Conservation (phyloP, 2,329 filamentous ascomycete species). For the Akanthomyces muscarius region DNA sequence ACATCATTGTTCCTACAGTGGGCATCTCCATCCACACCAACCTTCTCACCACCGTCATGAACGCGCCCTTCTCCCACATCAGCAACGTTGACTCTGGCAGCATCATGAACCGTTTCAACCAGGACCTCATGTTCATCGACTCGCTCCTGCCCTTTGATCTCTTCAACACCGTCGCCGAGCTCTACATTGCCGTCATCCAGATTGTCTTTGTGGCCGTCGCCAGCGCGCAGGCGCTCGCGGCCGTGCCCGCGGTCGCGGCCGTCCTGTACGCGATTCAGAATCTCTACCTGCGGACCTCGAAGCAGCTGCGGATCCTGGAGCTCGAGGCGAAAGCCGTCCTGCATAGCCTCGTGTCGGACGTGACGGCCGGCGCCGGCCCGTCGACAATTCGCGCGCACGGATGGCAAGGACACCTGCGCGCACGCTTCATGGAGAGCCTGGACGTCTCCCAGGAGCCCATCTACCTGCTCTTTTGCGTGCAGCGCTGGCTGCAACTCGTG, state of each 20-base stretch:
- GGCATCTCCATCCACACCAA: background rate
- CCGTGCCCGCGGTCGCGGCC: background rate
- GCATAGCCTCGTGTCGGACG: background rate
- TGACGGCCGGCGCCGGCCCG: background rate
- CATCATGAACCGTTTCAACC: conserved; percentile 9
- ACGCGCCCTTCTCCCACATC: conserved; percentile 9
- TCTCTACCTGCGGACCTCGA: conserved; percentile 1
- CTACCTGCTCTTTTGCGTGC: background rate
- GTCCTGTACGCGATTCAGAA: conserved; percentile 1
- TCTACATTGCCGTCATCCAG: conserved; percentile 1
- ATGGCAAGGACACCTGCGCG: background rate
- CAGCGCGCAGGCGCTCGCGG: background rate
- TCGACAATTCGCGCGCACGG: conserved; percentile 3
- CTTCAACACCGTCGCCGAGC: conserved; percentile 6
- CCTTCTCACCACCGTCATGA: background rate
- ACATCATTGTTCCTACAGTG: background rate
- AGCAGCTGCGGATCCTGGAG: conserved; percentile 3
- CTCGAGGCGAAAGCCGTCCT: conserved; percentile 8
- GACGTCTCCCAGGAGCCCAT: conserved; percentile 6
- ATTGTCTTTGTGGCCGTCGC: conserved; percentile 3
- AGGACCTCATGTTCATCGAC: conserved; percentile 8
- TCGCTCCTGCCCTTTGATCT: background rate
- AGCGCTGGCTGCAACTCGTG: conserved; percentile 14
- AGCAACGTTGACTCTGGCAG: conserved; percentile 1
- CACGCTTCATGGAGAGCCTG: background rate